Evolutionary conservation across 2,329 filamentous ascomycete species (phyloP).

Genomic region (Fusarium temperatum): DNA sequence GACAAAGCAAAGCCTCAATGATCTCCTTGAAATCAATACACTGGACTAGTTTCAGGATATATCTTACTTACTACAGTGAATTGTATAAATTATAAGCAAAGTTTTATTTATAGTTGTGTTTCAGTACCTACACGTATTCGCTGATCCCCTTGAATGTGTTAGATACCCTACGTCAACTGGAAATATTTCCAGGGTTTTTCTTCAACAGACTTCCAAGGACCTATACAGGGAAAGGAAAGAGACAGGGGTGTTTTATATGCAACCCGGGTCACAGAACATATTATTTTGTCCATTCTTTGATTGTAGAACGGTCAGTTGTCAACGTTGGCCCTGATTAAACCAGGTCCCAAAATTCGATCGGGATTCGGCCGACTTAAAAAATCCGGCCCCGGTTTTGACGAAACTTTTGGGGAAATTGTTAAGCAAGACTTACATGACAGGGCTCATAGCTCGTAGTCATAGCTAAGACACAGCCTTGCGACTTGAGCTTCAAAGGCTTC

Average conservation of each 20-base stretch:
- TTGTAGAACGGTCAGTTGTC: background rate
- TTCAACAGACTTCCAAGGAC: background rate
- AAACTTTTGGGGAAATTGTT: slow-evolving; percentile 25
- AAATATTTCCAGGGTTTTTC: background rate
- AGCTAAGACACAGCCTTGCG: slow-evolving; percentile 15
- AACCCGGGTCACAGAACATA: background rate
- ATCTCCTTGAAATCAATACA: background rate
- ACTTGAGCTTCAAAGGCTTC: slow-evolving; percentile 1
- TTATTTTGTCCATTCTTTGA: background rate
- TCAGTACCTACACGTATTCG: background rate
- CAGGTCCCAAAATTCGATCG: slow-evolving; percentile 2
- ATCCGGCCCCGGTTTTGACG: slow-evolving; percentile 12
- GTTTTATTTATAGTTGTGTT: background rate
- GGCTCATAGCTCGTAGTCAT: slow-evolving; percentile 10
- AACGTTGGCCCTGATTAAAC: background rate
- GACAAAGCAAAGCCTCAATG: background rate
- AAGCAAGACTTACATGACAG: background rate
- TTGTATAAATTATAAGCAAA: background rate
- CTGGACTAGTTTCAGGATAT: no score
- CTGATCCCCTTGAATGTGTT: background rate
- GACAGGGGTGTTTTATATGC: no score
- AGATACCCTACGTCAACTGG: background rate
- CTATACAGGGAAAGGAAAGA: background rate
- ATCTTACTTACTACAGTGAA: no score
- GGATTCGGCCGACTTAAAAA: slow-evolving; percentile 20